phyloP scores from a whole-genome alignment of 805 yeast species.

The Candida ipomoeae region DNA sequence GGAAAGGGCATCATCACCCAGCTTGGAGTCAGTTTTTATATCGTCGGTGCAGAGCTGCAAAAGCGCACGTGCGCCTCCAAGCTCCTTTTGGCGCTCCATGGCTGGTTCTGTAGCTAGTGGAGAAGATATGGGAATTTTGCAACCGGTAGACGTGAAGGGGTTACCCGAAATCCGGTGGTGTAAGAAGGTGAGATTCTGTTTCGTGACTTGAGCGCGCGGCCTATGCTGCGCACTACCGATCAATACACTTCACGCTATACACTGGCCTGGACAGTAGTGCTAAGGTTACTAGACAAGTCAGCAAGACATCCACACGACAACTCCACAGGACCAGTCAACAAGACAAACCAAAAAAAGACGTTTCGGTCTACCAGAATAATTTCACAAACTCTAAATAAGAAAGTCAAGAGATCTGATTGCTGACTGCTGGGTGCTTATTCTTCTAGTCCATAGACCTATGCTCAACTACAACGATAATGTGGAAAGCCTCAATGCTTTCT shows the following conservation, averaged over 20 bases:
- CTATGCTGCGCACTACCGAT: not conserved
- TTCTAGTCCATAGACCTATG: constrained; percentile 15
- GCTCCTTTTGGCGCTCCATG: constrained; percentile 37
- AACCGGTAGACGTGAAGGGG: constrained; percentile 16
- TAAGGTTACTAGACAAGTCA: too few relatives aligned
- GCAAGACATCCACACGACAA: too few relatives aligned
- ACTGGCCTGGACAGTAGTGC: too few relatives aligned
- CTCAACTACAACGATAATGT: constrained; percentile 31
- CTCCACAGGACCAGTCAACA: too few relatives aligned
- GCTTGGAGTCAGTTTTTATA: not conserved
- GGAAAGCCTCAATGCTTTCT: constrained; percentile 26
- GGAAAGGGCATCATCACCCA: not conserved
- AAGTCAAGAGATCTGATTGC: too few relatives aligned
- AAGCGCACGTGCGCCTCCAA: constrained; percentile 46
- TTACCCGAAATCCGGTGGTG: constrained; percentile 16
- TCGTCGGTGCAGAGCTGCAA: constrained; percentile 37
- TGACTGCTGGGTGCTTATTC: not conserved
- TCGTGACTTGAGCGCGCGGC: constrained; percentile 2
- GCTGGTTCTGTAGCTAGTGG: not conserved
- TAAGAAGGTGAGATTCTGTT: not conserved
- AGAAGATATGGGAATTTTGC: constrained; percentile 11
- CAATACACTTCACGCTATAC: not conserved
- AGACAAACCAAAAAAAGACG: too few relatives aligned
- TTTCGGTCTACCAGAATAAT: too few relatives aligned
- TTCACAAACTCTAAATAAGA: too few relatives aligned